Evolutionary conservation across 129 eudicot genomes (phyloP), one percentile per base, ranked within the genome.

Genomic region (Arctium minus): DNA sequence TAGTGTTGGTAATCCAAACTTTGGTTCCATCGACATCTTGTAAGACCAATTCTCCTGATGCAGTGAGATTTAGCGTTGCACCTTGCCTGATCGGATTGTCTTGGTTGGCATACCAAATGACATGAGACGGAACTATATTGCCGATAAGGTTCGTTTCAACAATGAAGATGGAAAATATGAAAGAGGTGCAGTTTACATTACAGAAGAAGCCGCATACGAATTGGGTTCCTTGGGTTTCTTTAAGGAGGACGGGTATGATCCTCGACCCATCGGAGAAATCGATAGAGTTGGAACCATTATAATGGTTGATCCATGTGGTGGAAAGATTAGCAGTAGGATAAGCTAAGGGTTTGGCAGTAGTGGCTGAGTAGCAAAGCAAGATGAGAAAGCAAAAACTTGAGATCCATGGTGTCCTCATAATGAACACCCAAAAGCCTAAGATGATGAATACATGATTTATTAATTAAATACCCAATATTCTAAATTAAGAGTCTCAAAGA

Each of bases 21-120:
- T n/a, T 7, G 35, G 4, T 62, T 17, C 90, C 86, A 72, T 84
- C 68, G 0, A 1, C 36, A 72, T 84, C 78, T 29, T 36, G 8
- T 35, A 87, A 62, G 2, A 84, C 80, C 80, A 87, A 76, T 3
- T 81, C 79, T 44, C 90, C 83, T 12, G 70, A 35, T 46, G 46
- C 39, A 0, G 83, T 72, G 2, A 87, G 60, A 9, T 76, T n/a
- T 15, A 87, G 32, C 4, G 60, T 56, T 27, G 87, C 82, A 10
- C 40, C 42, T 0, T 1, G 11, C 1, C 38, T 9, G 2, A 87
- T 86, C 0, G 85, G 85, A n/a, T 70, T 3, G 31, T 83, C 39
- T 22, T 77, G 3, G 30, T 87, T 87, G 10, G 90, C 90, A 9
- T 77, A 71, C 90, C 90, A 87, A 13, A 87, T 37, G 7, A 83